Evolutionary conservation across 2,329 filamentous ascomycete species (phyloP), one percentile per base, ranked within the genome.

Genomic region (Cordyceps fumosorosea): DNA sequence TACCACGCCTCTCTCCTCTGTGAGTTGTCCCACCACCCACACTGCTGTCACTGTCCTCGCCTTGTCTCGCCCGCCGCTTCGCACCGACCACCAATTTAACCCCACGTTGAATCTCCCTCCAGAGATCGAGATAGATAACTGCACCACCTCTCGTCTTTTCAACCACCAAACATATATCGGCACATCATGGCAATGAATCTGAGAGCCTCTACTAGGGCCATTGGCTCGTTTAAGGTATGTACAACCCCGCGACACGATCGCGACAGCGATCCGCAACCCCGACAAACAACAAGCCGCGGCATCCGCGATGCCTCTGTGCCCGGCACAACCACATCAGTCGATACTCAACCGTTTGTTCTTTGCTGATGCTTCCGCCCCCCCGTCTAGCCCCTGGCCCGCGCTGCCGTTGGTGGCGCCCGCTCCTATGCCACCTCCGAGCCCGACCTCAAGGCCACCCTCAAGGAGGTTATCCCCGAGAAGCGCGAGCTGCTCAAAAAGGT

Each of bases 401-500:
- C 67, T 62, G 65, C 68, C 62, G 54, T 71, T 56, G 59, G 65
- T 63, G 71, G 75, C 61, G 68, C 70, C 54, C 82, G 89, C 71
- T 80, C 75, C 74, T 93, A 92, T 78, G 86, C 89, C 66, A 86
- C 90, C 50, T 82, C 90, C 63, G 93, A 98, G 76, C 90, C 90
- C 63, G 90, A 93, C 73, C 86, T 99, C 72, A 99, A 98, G 79
- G 81, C 90, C 58, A 91, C 91, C 16, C 86, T 99, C 67, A 89
- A 87, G 70, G 85, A 87, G 68, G 85, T 87, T 63, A 96, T 99
- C 69, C 95, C 95, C 40, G 91, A 87, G 65, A 98, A 98, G 81
- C 87, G 93, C 58, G 93, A 96, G 76, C 87, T 97, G 22, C 80
- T 98, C 70, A 95, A 96, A 78, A 90, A 93, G 76, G 90, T 98